phyloP scores from a whole-genome alignment of 305 asterid species.

The Nicotiana rustica region DNA sequence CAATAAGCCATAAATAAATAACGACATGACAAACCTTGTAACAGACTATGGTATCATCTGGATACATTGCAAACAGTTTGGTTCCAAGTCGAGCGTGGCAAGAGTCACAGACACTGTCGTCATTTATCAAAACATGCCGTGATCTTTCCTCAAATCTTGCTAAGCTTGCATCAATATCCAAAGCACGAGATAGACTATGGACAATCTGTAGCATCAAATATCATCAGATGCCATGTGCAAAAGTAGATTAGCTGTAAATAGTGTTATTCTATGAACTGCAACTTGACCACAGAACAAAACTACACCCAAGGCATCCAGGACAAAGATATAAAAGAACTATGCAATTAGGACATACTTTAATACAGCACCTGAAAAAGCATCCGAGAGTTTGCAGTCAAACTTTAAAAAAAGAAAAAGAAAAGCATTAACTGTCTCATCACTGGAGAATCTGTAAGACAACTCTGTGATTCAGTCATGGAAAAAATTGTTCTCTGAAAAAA shows the following conservation, averaged over 20 bases:
- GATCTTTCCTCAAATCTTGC: constrained; percentile 95
- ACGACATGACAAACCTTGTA: constrained; percentile 72
- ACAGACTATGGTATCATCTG: constrained; percentile 91
- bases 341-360: background rate
- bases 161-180: constrained; percentile 80
- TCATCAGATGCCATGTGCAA: constrained; percentile 22
- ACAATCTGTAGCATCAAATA: constrained; percentile 58
- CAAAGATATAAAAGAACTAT: constrained; percentile 9
- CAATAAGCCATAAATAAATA: background rate
- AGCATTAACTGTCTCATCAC: background rate
- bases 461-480: background rate
- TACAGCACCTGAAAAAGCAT: background rate
- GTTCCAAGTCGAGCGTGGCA: constrained; percentile 98
- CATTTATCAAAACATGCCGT: constrained; percentile 82
- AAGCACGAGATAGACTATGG: constrained; percentile 80
- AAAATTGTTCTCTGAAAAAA: background rate
- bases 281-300: constrained; percentile 13
- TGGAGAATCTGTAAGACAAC: background rate
- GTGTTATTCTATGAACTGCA: constrained; percentile 1
- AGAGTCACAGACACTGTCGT: constrained; percentile 88
- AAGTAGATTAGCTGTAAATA: background rate
- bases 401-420: background rate
- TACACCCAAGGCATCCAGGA: background rate
- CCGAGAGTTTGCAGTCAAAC: background rate
- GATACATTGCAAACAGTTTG: constrained; percentile 95